phyloP scores from a whole-genome alignment of 371 early-diverging fungal genomes.

The Capillidium heterosporum region DNA sequence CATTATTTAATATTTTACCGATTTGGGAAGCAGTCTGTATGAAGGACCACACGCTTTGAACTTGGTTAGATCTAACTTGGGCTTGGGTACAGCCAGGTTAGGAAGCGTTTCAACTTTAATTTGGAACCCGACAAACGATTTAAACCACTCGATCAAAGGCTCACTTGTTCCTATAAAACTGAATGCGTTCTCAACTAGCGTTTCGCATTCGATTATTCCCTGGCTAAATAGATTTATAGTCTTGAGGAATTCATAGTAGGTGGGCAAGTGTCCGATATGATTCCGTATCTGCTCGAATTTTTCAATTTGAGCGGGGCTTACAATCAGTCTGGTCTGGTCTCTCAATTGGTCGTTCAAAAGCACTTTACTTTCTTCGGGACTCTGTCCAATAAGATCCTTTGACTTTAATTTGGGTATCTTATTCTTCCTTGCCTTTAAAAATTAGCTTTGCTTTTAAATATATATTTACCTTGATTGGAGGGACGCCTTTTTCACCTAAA shows the following conservation, averaged over 20 bases:
- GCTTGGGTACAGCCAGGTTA: conserved; percentile 20
- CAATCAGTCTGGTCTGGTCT: conserved; percentile 14
- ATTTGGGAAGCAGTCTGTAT: conserved; percentile 49
- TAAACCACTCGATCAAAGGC: conserved; percentile 87
- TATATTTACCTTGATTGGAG: conserved; percentile 14
- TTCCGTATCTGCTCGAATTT: conserved; percentile 84
- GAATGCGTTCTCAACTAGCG: conserved; percentile 64
- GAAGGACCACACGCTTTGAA: conserved; percentile 42
- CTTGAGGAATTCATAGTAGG: conserved; percentile 95
- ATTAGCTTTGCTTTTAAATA: conserved; percentile 8
- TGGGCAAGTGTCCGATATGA: conserved; percentile 59
- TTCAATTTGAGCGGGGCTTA: conserved; percentile 60
- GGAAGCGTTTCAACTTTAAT: conserved; percentile 25
- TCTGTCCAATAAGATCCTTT: not conserved
- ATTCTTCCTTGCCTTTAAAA: not conserved
- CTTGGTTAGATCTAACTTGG: conserved; percentile 38
- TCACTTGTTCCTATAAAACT: conserved; percentile 53
- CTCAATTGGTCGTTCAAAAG: conserved; percentile 6
- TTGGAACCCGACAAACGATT: conserved; percentile 83
- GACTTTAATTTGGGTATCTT: not conserved
- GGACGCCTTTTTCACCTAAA: conserved; percentile 10
- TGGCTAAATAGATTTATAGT: conserved; percentile 90
- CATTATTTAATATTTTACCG: conserved; percentile 19
- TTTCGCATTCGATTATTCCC: conserved; percentile 71
- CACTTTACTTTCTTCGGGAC: conserved; percentile 9